These are phyloP conservation scores for Tricholoma terreum DNA, from an alignment of 768 basidiomycete species.

Conservation along the genomic window DNA sequence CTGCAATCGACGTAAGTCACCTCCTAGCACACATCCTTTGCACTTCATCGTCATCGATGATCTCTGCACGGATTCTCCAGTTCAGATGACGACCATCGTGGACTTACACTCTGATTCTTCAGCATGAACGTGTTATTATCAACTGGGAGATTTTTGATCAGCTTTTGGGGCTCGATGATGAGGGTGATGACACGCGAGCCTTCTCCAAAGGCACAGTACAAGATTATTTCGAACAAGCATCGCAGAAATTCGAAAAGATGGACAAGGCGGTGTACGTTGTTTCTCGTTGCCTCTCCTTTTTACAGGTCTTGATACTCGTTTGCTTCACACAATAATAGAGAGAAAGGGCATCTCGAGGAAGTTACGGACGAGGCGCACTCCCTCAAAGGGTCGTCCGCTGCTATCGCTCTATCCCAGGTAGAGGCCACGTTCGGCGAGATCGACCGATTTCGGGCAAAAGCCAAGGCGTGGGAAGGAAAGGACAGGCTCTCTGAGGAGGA, in stretches of 20 bases:
- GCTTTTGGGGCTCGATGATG: slow-evolving; percentile 90
- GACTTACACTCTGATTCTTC: background rate
- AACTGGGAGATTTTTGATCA: slow-evolving; percentile 82
- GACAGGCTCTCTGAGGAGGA: slow-evolving; percentile 43
- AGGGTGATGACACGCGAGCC: slow-evolving; percentile 42
- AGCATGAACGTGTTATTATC: slow-evolving; percentile 40
- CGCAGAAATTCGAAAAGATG: slow-evolving; percentile 74
- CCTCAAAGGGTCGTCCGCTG: slow-evolving; percentile 96
- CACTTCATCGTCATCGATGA: slow-evolving; percentile 2
- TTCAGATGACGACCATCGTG: slow-evolving; percentile 1
- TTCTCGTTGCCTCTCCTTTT: background rate
- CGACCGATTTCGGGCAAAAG: slow-evolving; percentile 77
- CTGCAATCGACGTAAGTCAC: slow-evolving; percentile 4
- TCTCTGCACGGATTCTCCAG: background rate
- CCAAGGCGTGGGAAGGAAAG: slow-evolving; percentile 51
- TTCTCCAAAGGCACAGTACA: slow-evolving; percentile 79
- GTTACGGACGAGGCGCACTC: slow-evolving; percentile 87
- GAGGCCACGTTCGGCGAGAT: slow-evolving; percentile 86
- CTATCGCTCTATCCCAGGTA: slow-evolving; percentile 81
- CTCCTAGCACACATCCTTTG: background rate
- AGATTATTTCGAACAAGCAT: slow-evolving; percentile 82
- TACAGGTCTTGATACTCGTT: background rate
- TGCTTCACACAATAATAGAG: slow-evolving; percentile 33
- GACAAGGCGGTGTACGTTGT: slow-evolving; percentile 70
- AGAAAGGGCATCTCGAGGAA: slow-evolving; percentile 52